A percentile compares a stretch with the other conserved stretches of the same genome.
Evolutionary conservation across 2,329 filamentous ascomycete genomes (phyloP).

Genomic region (Aspergillus quadrilineatus): DNA sequence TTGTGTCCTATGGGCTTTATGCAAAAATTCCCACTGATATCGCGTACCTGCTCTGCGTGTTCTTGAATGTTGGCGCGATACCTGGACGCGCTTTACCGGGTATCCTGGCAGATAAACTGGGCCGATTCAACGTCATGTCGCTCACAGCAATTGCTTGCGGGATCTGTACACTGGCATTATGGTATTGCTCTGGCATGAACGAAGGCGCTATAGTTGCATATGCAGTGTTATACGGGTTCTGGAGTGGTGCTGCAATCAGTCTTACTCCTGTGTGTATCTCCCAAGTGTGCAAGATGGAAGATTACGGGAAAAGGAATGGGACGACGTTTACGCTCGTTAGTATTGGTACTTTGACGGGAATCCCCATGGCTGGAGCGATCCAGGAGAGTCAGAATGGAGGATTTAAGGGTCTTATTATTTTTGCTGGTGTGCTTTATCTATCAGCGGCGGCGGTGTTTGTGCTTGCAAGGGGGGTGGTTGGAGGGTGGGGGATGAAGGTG

Average conservation of each 20-base stretch:
- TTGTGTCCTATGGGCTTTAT: slow-evolving; percentile 31
- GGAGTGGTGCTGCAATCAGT: slow-evolving; percentile 29
- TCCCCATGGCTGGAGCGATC: slow-evolving; percentile 30
- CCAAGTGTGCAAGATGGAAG: slow-evolving; percentile 30
- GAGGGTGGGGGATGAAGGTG: slow-evolving; percentile 20
- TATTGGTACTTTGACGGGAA: slow-evolving; percentile 23
- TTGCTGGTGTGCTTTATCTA: slow-evolving; percentile 27
- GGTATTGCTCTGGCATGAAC: slow-evolving; percentile 19
- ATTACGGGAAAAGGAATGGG: slow-evolving; percentile 28
- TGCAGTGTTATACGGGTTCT: slow-evolving; percentile 25
- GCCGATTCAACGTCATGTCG: slow-evolving; percentile 34
- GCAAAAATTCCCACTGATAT: slow-evolving; percentile 21
- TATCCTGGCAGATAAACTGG: slow-evolving; percentile 32
- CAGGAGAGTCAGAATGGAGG: slow-evolving; percentile 5
- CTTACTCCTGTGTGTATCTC: slow-evolving; percentile 33
- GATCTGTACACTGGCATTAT: slow-evolving; percentile 24
- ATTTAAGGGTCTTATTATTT: slow-evolving; percentile 18
- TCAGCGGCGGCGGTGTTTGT: slow-evolving; percentile 24
- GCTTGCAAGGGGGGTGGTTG: slow-evolving; percentile 23
- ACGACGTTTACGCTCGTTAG: slow-evolving; percentile 27
- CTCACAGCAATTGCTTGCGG: slow-evolving; percentile 20
- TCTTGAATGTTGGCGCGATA: slow-evolving; percentile 34
- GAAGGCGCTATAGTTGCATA: slow-evolving; percentile 23
- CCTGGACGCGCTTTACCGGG: slow-evolving; percentile 35
- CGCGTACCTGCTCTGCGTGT: slow-evolving; percentile 30